Conservation (phyloP, 106 monocot genomes). For the Allium sativum region DNA sequence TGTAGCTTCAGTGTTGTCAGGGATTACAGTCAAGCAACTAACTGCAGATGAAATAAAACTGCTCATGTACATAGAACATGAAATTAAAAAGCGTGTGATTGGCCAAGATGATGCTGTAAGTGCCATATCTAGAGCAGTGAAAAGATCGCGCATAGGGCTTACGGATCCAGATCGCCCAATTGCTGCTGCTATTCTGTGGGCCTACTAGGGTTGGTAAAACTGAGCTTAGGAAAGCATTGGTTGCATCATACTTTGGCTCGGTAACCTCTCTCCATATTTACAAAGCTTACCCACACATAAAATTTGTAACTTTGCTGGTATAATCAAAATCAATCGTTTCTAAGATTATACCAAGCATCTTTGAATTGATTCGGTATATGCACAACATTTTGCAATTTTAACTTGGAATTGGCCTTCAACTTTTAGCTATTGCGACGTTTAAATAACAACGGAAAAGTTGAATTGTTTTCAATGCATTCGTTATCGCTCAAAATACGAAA, state of each 20-base stretch:
- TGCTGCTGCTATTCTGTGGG: slow-evolving; percentile 74
- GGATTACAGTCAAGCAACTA: slow-evolving; percentile 82
- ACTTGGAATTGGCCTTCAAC: no score
- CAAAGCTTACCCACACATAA: no score
- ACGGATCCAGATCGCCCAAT: slow-evolving; percentile 62
- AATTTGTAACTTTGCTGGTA: no score
- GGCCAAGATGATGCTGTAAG: slow-evolving; percentile 71
- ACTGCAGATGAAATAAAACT: slow-evolving; percentile 70
- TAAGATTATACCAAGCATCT: no score
- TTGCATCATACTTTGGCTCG: slow-evolving; percentile 61
- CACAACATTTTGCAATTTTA: no score
- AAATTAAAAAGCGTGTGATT: slow-evolving; percentile 62
- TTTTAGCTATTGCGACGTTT: no score
- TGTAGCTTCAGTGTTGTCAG: slow-evolving; percentile 86
- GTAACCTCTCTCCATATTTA: no score
- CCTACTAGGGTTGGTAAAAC: slow-evolving; percentile 87
- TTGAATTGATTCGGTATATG: no score
- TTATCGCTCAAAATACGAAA: no score
- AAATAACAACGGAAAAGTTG: no score
- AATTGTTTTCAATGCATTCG: no score
- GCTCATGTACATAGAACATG: slow-evolving; percentile 61
- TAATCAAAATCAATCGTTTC: no score
- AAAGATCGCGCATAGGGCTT: slow-evolving; percentile 61
- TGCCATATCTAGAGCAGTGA: slow-evolving; percentile 61
- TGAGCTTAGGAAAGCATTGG: slow-evolving; percentile 75